These are phyloP conservation scores for Trichosporon coremiiforme DNA, from an alignment of 1,284 basidiomycete species.

Conservation along the genomic window DNA sequence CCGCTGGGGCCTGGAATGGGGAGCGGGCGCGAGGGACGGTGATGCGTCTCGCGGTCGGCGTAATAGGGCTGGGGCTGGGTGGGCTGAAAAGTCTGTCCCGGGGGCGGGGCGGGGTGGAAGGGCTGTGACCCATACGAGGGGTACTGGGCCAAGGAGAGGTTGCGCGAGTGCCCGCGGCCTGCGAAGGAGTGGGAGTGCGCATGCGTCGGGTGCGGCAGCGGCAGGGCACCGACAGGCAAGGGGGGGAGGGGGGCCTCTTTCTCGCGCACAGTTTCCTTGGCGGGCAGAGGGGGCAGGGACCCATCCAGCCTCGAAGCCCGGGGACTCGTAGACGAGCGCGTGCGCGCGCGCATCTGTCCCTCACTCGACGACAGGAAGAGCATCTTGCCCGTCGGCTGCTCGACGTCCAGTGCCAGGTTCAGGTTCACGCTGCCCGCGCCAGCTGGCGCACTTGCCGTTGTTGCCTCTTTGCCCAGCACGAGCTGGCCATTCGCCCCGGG, in stretches of 20 bases:
- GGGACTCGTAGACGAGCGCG: conserved; percentile 19
- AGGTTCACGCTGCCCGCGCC: conserved; percentile 39
- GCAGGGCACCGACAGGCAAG: neutral
- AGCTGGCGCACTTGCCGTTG: neutral
- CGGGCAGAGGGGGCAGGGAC: conserved; percentile 2
- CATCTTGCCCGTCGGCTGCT: conserved; percentile 43
- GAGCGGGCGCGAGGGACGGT: neutral
- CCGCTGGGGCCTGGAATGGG: neutral
- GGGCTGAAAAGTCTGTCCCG: neutral
- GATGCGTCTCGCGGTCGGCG: neutral
- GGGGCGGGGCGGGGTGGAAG: neutral
- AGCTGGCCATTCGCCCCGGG: conserved; percentile 20
- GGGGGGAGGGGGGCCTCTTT: conserved; percentile 9
- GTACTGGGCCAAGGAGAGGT: neutral
- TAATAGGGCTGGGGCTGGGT: neutral
- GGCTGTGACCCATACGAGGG: neutral
- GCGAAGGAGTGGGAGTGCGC: neutral
- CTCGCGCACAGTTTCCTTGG: neutral
- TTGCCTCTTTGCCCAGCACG: neutral
- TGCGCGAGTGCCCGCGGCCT: neutral
- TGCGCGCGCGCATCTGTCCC: conserved; percentile 32
- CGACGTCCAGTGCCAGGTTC: conserved; percentile 38
- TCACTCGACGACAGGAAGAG: conserved; percentile 40
- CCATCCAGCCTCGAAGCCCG: conserved; percentile 13
- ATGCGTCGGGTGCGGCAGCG: neutral